These are phyloP conservation scores for Sporormia fimetaria DNA, from an alignment of 495 filamentous ascomycete species.

Conservation along the genomic window DNA sequence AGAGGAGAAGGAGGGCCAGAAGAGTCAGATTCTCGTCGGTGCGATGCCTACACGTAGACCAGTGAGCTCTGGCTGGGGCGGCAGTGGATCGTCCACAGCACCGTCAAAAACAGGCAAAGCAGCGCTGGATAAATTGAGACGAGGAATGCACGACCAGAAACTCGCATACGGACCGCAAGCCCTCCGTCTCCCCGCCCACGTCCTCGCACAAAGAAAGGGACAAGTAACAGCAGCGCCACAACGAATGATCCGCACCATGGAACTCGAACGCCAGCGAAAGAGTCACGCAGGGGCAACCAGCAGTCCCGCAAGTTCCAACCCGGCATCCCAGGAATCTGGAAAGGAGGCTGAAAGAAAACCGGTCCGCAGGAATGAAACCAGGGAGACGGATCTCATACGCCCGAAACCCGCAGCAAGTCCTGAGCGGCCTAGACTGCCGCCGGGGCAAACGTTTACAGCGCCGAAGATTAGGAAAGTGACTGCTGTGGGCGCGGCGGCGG, in stretches of 20 bases:
- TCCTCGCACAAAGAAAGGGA: constrained; percentile 14
- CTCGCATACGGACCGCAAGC: constrained; percentile 14
- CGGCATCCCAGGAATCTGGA: constrained; percentile 5
- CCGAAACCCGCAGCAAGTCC: not conserved
- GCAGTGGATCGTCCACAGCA: not conserved
- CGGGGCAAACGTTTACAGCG: constrained; percentile 10
- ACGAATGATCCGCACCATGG: too few relatives aligned
- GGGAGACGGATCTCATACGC: not conserved
- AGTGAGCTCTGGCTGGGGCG: not conserved
- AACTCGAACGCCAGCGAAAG: too few relatives aligned
- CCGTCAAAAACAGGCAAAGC: constrained; percentile 17
- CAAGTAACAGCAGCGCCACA: too few relatives aligned
- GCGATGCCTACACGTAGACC: not conserved
- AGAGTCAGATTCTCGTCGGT: constrained; percentile 8
- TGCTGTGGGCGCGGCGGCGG: not conserved
- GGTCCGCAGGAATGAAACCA: not conserved
- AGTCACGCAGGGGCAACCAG: too few relatives aligned
- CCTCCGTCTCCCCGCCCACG: constrained; percentile 8
- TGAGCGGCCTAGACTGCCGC: constrained; percentile 2
- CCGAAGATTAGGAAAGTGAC: constrained; percentile 13
- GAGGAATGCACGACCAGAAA: constrained; percentile 14
- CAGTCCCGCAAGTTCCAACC: constrained; percentile 6
- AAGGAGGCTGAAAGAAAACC: constrained; percentile 1
- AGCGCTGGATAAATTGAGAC: constrained; percentile 13
- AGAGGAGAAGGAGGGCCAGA: constrained; percentile 14